Evolutionary conservation across 768 basidiomycete genomes (phyloP).

Genomic region (Tulasnella sp.): DNA sequence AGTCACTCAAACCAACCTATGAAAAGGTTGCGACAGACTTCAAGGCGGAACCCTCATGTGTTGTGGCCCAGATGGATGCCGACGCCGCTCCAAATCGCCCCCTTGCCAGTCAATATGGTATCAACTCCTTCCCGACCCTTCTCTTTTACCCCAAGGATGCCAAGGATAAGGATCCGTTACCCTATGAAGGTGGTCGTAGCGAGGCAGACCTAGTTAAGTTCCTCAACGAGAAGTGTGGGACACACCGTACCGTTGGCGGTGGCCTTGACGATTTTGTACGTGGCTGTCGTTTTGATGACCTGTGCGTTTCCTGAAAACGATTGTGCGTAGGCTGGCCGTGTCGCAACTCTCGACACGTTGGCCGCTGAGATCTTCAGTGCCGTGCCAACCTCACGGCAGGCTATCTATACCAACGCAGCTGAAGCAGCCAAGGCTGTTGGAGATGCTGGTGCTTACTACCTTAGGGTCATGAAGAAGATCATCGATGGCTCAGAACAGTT

Average conservation of each 20-base stretch:
- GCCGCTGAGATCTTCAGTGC: constrained; percentile 65
- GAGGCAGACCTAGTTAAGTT: constrained; percentile 66
- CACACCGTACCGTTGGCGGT: constrained; percentile 71
- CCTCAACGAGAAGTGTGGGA: constrained; percentile 80
- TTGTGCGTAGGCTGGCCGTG: constrained; percentile 58
- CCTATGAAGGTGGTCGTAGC: constrained; percentile 57
- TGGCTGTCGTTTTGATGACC: background rate
- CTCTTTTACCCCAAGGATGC: constrained; percentile 73
- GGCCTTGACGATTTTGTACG: constrained; percentile 46
- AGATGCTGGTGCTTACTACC: constrained; percentile 56
- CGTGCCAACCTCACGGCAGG: constrained; percentile 39
- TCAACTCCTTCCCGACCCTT: constrained; percentile 81
- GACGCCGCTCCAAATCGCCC: constrained; percentile 70
- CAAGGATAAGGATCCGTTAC: constrained; percentile 46
- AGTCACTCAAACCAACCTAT: constrained; percentile 73
- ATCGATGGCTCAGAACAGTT: constrained; percentile 57
- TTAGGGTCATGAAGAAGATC: constrained; percentile 84
- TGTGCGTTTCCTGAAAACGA: background rate
- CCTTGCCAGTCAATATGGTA: constrained; percentile 56
- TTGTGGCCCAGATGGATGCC: constrained; percentile 84
- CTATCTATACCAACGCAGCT: constrained; percentile 55
- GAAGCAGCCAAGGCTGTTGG: constrained; percentile 40
- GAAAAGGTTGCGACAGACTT: constrained; percentile 80
- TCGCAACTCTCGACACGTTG: constrained; percentile 60
- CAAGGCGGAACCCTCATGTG: constrained; percentile 61